These are phyloP conservation scores for Drechslerella dactyloides DNA, from an alignment of 2,329 filamentous ascomycete genomes.

Conservation along the genomic window DNA sequence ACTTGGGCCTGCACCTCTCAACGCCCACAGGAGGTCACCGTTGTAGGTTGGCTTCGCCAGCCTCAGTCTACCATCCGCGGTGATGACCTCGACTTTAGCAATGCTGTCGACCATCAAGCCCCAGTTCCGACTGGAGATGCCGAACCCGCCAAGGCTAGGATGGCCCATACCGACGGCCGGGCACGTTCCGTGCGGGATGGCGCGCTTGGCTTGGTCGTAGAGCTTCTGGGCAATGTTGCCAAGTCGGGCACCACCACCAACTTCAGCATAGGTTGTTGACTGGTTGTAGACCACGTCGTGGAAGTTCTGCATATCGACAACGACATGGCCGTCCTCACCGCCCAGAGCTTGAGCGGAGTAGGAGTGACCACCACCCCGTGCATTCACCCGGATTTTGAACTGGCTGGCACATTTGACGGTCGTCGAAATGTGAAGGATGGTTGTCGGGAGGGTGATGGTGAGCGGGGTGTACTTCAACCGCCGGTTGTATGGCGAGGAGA, in stretches of 20 bases:
- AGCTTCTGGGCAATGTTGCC: slow-evolving; percentile 59
- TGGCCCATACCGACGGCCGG: slow-evolving; percentile 58
- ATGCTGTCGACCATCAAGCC: slow-evolving; percentile 64
- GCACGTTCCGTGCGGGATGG: slow-evolving; percentile 53
- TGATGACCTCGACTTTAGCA: slow-evolving; percentile 61
- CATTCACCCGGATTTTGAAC: slow-evolving; percentile 65
- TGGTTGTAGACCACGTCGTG: slow-evolving; percentile 60
- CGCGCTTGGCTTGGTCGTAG: slow-evolving; percentile 57
- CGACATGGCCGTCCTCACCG: slow-evolving; percentile 62
- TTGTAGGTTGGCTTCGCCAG: slow-evolving; percentile 56
- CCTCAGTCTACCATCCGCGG: slow-evolving; percentile 53
- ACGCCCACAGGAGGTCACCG: slow-evolving; percentile 60
- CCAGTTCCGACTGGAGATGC: slow-evolving; percentile 61
- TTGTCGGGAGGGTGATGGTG: slow-evolving; percentile 66
- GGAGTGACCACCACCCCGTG: slow-evolving; percentile 70
- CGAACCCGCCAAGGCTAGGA: slow-evolving; percentile 59
- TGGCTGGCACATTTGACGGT: slow-evolving; percentile 66
- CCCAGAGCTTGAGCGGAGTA: slow-evolving; percentile 65
- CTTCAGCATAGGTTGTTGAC: slow-evolving; percentile 59
- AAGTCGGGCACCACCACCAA: slow-evolving; percentile 63
- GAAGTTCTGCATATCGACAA: slow-evolving; percentile 62
- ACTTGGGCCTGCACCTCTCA: slow-evolving; percentile 60
- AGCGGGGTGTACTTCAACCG: slow-evolving; percentile 59
- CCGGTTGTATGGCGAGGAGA: slow-evolving; percentile 35
- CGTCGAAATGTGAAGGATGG: slow-evolving; percentile 64